Base-by-base conservation (phyloP, 139 green algal species). In the Picochlorum sp. region DNA sequence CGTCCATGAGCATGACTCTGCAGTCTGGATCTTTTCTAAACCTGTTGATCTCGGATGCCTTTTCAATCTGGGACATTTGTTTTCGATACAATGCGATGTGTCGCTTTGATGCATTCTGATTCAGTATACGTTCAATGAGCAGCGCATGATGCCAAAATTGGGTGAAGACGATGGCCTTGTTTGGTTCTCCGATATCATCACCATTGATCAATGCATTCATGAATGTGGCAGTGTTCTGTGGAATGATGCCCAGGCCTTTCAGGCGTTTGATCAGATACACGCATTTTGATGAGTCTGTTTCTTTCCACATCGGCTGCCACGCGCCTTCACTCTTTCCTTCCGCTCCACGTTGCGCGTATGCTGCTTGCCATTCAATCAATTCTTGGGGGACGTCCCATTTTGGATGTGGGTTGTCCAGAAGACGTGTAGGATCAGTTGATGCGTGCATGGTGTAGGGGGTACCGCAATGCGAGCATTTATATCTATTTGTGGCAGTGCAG, bases 301-400 rank as follows among this genome's bases (percentile, higher is more conserved):
- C 51, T 61, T 79, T 30, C 88, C 89, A 97, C 31, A 84, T 77
- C 3, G 73, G 30, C 21, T 79, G 77, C 90, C 90, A 96, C 14
- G 68, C 54, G n/a, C 87, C 87, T 28, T 71, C 67, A 4, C 28
- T 3, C 1, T 55, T n/a, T 23, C 69, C 69, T 44, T 66, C 57
- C 8, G 69, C 70, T 2, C 66, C 60, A 63, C 16, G 52, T 76
- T 96, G 90, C 14, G 85, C 73, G 62, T 90, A 97, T 26, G 88
- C 85, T 0, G 90, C 84, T 82, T 98, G 92, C 78, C 82, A 88
- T 79, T 98, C 91, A 57, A 98, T 98, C 21, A 98, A 60, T 52
- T 97, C 82, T 14, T 86, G 52, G 0, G 91, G 72, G 13, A 92
- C 86, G 2, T 70, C 62, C 84, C 84, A 94, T 70, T 91, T 85